These are phyloP conservation scores for Phragmites australis DNA, from an alignment of 176 grass and related monocot genomes.

Conservation along the genomic window DNA sequence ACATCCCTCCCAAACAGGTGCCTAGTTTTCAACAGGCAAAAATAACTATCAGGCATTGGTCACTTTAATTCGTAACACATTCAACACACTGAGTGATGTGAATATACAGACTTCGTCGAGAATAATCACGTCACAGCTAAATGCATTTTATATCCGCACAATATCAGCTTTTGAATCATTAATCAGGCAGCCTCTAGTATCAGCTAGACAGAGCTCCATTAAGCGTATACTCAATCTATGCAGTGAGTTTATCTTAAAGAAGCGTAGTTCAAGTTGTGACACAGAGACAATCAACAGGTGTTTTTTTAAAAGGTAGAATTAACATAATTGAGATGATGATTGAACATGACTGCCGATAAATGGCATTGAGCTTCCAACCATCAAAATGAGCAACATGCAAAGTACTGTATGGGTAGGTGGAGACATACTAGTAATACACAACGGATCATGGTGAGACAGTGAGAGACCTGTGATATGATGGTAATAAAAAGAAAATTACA, in stretches of 20 bases:
- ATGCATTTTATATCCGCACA: neutral
- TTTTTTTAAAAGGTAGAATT: neutral
- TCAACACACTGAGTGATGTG: too few species aligned
- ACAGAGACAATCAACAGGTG: neutral
- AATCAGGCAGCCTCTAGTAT: neutral
- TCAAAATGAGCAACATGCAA: neutral
- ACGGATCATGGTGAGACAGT: neutral
- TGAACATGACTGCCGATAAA: neutral
- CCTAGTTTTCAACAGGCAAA: too few species aligned
- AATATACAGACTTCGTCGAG: neutral
- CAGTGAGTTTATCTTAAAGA: neutral
- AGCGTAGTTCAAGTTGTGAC: neutral
- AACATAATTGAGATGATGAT: neutral
- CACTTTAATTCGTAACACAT: too few species aligned
- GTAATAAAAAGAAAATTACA: constrained; percentile 46
- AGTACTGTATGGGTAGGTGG: neutral
- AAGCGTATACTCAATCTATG: neutral
- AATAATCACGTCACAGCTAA: neutral
- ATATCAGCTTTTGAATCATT: neutral
- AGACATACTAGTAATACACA: constrained; percentile 29
- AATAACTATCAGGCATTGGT: too few species aligned
- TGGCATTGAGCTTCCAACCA: neutral
- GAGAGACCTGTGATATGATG: constrained; percentile 36
- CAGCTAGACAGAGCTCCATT: neutral
- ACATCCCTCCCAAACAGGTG: too few species aligned